A percentile compares a stretch with the other conserved stretches of the same genome.
phyloP scores from a whole-genome alignment of 768 basidiomycete genomes.

The Lyophyllum decastes region DNA sequence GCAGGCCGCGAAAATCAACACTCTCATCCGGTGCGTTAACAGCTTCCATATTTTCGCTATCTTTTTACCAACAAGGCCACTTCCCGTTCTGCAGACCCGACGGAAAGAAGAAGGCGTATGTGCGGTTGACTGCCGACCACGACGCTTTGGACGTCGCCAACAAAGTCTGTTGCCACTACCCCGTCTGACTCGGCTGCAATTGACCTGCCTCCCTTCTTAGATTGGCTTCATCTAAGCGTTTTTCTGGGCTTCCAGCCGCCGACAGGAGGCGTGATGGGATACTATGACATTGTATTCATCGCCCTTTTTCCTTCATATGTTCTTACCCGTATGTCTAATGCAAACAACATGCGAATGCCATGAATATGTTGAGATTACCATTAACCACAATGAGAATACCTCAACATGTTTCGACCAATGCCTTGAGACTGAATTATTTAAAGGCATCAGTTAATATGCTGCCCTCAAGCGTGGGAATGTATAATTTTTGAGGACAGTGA shows the following conservation, averaged over 20 bases:
- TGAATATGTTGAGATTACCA: not conserved
- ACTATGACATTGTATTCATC: not conserved
- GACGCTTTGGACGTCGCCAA: conserved; percentile 97
- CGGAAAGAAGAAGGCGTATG: conserved; percentile 99
- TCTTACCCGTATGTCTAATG: conserved; percentile 17
- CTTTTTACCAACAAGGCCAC: not conserved
- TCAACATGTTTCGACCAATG: not conserved
- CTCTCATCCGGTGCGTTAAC: conserved; percentile 83
- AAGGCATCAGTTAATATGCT: too few relatives aligned
- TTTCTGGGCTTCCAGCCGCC: not conserved
- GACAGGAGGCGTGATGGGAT: conserved; percentile 10
- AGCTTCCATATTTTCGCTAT: not conserved
- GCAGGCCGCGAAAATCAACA: conserved; percentile 95
- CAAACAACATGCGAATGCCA: conserved; percentile 16
- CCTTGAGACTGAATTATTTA: not conserved
- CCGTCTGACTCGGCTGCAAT: not conserved
- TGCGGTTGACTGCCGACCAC: conserved; percentile 91
- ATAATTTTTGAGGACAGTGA: conserved; percentile 10
- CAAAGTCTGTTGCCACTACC: conserved; percentile 60
- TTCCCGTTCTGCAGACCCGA: conserved; percentile 67
- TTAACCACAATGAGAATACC: not conserved
- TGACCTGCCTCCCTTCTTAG: conserved; percentile 34
- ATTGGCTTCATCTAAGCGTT: conserved; percentile 87
- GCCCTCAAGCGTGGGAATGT: conserved; percentile 11
- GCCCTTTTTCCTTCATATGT: conserved; percentile 12